These are phyloP conservation scores for Colletotrichum spinosum DNA, from an alignment of 2,329 filamentous ascomycete species.

Conservation along the genomic window DNA sequence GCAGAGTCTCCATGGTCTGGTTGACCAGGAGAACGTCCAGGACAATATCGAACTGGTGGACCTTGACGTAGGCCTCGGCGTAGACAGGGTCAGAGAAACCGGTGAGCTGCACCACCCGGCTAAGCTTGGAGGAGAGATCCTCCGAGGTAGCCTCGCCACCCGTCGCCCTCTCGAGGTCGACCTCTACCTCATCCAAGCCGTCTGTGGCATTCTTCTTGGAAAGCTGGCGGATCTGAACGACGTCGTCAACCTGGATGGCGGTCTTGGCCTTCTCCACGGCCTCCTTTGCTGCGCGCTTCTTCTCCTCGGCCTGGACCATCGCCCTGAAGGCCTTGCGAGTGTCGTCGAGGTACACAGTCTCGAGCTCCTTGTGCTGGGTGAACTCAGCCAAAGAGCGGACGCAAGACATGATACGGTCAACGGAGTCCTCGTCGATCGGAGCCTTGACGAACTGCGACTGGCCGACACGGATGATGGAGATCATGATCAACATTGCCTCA, in stretches of 20 bases:
- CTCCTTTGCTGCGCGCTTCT: constrained; percentile 95
- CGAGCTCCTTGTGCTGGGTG: constrained; percentile 87
- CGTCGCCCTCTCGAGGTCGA: constrained; percentile 93
- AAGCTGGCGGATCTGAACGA: constrained; percentile 91
- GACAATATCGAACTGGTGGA: constrained; percentile 98
- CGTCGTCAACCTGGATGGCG: constrained; percentile 94
- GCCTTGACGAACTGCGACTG: constrained; percentile 99
- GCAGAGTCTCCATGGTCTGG: constrained; percentile 94
- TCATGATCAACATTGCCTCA: constrained; percentile 99
- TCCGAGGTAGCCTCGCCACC: constrained; percentile 87
- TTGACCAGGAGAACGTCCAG: constrained; percentile 97
- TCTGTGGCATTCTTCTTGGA: constrained; percentile 90
- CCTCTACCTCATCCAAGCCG: constrained; percentile 85
- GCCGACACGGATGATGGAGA: constrained; percentile 96
- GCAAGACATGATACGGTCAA: constrained; percentile 99
- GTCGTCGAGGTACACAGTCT: constrained; percentile 92
- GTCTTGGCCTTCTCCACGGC: constrained; percentile 93
- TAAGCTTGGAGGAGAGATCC: constrained; percentile 93
- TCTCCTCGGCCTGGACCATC: constrained; percentile 97
- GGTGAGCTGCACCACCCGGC: constrained; percentile 94
- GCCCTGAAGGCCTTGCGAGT: constrained; percentile 95
- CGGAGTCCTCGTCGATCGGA: constrained; percentile 95
- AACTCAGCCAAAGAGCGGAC: constrained; percentile 94
- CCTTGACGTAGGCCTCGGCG: constrained; percentile 98
- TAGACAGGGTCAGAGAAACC: constrained; percentile 99